Percentiles rank a stretch among this genome's conserved stretches.
These are phyloP conservation scores for Diutina catenulata DNA, from an alignment of 1,139 yeast genomes.

Conservation along the genomic window DNA sequence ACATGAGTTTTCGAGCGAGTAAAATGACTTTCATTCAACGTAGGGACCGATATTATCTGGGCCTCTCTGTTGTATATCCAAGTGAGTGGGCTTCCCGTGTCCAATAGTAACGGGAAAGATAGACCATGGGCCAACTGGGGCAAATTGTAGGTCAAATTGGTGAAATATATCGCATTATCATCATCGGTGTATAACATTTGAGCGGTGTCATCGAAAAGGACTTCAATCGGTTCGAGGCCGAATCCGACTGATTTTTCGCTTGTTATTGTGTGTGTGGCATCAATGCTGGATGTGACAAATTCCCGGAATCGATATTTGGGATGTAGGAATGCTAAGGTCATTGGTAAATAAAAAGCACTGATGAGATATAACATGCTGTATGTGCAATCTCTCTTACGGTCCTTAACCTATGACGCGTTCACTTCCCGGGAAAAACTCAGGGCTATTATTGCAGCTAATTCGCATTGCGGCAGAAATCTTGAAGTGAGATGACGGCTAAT, in stretches of 20 bases:
- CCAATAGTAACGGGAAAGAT: neutral
- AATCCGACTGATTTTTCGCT: too few species aligned
- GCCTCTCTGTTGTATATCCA: constrained; percentile 5
- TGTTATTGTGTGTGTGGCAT: too few species aligned
- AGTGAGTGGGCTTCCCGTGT: constrained; percentile 3
- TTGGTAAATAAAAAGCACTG: too few species aligned
- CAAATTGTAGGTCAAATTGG: constrained; percentile 1
- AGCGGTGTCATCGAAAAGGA: neutral
- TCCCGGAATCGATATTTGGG: neutral
- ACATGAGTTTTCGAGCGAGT: neutral
- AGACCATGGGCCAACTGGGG: neutral
- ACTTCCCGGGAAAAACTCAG: too few species aligned
- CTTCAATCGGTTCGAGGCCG: neutral
- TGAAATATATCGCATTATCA: constrained; percentile 1
- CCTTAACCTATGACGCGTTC: too few species aligned
- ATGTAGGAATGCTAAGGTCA: neutral
- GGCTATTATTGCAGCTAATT: too few species aligned
- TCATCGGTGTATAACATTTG: neutral
- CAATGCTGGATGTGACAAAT: neutral
- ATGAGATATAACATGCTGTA: too few species aligned
- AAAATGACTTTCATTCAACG: neutral
- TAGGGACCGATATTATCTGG: neutral
- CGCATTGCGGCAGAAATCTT: too few species aligned
- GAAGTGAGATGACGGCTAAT: too few species aligned
- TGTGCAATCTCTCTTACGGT: too few species aligned